Evolutionary conservation across 371 early-diverging fungal genomes (phyloP).

Genomic region (Actinomucor elegans): DNA sequence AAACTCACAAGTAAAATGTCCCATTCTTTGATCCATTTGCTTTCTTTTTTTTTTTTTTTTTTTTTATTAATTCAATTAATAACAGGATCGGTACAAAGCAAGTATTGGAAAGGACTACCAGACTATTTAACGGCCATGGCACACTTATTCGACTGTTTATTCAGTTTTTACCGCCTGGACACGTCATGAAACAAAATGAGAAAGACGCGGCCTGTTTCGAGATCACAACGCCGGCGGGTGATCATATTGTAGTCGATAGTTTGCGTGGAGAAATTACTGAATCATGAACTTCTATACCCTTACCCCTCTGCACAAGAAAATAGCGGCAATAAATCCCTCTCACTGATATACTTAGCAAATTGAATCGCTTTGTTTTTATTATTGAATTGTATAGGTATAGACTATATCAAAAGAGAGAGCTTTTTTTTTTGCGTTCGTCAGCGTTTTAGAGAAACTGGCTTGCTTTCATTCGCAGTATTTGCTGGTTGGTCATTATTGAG

Average conservation of each 20-base stretch:
- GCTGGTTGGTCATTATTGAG: too few species aligned
- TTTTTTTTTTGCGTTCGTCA: too few species aligned
- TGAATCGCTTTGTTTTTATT: too few species aligned
- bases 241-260: constrained; percentile 3
- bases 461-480: too few species aligned
- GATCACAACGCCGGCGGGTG: constrained; percentile 1
- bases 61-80: too few species aligned
- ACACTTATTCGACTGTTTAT: constrained; percentile 3
- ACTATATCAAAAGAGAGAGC: too few species aligned
- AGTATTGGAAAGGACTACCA: constrained; percentile 2
- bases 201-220: not conserved
- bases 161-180: constrained; percentile 12
- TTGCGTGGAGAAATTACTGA: not conserved
- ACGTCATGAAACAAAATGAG: not conserved
- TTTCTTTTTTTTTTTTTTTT: not conserved
- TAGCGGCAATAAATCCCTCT: too few species aligned
- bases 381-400: too few species aligned
- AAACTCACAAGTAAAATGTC: not conserved
- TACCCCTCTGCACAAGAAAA: too few species aligned
- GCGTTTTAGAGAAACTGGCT: too few species aligned
- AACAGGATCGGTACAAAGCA: constrained; percentile 8
- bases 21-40: not conserved
- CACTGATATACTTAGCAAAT: too few species aligned
- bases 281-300: not conserved
- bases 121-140: constrained; percentile 5